These are phyloP conservation scores for Terana coerulea DNA, from an alignment of 768 basidiomycete species.

Conservation along the genomic window DNA sequence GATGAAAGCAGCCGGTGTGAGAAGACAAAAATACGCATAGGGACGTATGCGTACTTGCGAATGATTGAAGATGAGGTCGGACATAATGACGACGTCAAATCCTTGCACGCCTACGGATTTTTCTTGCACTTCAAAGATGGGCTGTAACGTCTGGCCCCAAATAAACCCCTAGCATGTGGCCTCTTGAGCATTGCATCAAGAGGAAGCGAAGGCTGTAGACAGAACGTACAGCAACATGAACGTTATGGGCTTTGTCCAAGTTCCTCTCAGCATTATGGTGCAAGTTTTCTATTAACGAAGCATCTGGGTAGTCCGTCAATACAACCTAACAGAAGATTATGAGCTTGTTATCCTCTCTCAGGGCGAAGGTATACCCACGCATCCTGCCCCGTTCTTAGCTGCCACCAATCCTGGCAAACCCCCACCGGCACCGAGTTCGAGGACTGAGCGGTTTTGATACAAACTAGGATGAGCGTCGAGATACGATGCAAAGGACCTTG, in stretches of 20 bases:
- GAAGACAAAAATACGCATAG: background rate
- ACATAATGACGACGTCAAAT: constrained; percentile 84
- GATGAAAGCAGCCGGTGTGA: constrained; percentile 9
- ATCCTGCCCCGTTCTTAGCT: constrained; percentile 62
- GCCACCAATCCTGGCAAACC: constrained; percentile 82
- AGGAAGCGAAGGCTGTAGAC: constrained; percentile 22
- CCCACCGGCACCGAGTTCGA: constrained; percentile 94
- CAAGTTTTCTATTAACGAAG: constrained; percentile 71
- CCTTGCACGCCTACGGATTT: constrained; percentile 19
- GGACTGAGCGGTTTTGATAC: constrained; percentile 45
- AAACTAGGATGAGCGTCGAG: constrained; percentile 52
- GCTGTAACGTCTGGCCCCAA: constrained; percentile 63
- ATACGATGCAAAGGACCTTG: constrained; percentile 66
- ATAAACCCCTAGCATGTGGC: constrained; percentile 86
- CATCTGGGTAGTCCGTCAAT: constrained; percentile 91
- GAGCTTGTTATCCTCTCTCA: background rate
- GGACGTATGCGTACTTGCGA: constrained; percentile 58
- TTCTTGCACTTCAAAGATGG: constrained; percentile 31
- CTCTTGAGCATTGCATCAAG: background rate
- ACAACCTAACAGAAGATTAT: constrained; percentile 52
- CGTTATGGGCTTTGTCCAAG: constrained; percentile 24
- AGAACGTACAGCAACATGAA: constrained; percentile 33
- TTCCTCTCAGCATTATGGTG: constrained; percentile 64
- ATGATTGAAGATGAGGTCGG: constrained; percentile 93
- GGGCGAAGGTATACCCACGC: constrained; percentile 37